Evolutionary conservation across 1,139 yeast species (phyloP).

Genomic region (Taphrina confusa): DNA sequence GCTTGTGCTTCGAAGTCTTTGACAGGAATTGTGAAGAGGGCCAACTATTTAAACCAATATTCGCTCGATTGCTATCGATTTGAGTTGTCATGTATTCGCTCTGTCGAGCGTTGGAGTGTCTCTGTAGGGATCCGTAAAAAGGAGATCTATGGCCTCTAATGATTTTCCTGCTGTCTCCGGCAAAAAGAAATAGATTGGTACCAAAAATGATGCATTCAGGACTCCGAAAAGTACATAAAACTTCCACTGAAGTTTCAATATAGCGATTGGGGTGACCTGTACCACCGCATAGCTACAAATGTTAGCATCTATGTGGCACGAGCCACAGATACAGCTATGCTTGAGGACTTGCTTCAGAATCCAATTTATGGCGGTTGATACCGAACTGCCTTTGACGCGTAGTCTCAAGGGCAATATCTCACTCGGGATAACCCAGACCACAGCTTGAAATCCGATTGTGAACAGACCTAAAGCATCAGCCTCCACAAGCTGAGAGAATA

Average conservation of each 20-base stretch:
- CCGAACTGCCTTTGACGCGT: slow-evolving; percentile 38
- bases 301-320: no score
- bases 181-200: slow-evolving; percentile 73
- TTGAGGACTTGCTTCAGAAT: slow-evolving; percentile 34
- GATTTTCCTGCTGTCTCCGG: slow-evolving; percentile 63
- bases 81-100: no score
- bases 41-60: no score
- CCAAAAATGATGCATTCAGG: slow-evolving; percentile 46
- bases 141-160: slow-evolving; percentile 37
- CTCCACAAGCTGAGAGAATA: not conserved
- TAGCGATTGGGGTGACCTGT: slow-evolving; percentile 56
- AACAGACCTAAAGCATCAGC: slow-evolving; percentile 25
- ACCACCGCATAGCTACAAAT: slow-evolving; percentile 36
- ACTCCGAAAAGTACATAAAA: slow-evolving; percentile 52
- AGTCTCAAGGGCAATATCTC: slow-evolving; percentile 38
- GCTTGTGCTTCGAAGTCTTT: no score
- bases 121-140: slow-evolving; percentile 27
- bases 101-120: no score
- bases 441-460: slow-evolving; percentile 40
- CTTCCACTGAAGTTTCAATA: slow-evolving; percentile 51
- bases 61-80: no score
- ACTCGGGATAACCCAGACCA: slow-evolving; percentile 39
- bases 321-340: no score
- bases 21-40: no score
- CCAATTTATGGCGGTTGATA: slow-evolving; percentile 39